phyloP scores from a whole-genome alignment of 352 stramenopile species.

The Phytophthora sp. region DNA sequence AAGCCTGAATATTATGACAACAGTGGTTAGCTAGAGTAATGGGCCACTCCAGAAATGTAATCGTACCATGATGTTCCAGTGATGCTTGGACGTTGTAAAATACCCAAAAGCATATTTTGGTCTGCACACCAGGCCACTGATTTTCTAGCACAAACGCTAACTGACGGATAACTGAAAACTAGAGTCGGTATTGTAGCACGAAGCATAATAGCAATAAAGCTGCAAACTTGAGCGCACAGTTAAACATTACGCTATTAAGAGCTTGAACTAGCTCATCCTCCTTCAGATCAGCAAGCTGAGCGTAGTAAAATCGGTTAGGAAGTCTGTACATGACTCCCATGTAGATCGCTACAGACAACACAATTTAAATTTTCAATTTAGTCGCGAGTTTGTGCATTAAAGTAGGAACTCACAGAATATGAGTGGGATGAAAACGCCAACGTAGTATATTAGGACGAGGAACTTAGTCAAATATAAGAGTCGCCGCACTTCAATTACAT shows the following conservation, averaged over 20 bases:
- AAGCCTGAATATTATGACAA: conserved; percentile 11
- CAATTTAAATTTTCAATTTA: not conserved
- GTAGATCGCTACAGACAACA: conserved; percentile 2
- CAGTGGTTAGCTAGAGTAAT: not conserved
- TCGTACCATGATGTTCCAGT: conserved; percentile 24
- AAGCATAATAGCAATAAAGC: not conserved
- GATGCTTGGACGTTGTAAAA: conserved; percentile 25
- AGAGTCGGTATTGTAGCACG: not conserved
- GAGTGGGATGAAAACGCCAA: conserved; percentile 25
- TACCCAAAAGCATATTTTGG: conserved; percentile 41
- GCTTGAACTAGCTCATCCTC: not conserved
- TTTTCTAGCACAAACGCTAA: conserved; percentile 40
- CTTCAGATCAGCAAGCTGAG: not conserved
- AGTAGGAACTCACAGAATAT: conserved; percentile 13
- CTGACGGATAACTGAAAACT: conserved; percentile 16
- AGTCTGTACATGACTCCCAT: conserved; percentile 3
- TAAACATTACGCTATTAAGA: conserved; percentile 1
- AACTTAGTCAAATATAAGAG: conserved; percentile 24
- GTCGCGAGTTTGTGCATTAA: not conserved
- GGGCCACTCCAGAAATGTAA: not conserved
- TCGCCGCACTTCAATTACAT: not conserved
- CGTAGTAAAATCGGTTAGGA: conserved; percentile 4
- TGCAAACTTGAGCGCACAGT: conserved; percentile 2
- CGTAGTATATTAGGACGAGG: conserved; percentile 23
- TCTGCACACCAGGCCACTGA: conserved; percentile 25